These are phyloP conservation scores for Vaccinium darrowii DNA, from an alignment of 148 eudicot species.

Conservation along the genomic window DNA sequence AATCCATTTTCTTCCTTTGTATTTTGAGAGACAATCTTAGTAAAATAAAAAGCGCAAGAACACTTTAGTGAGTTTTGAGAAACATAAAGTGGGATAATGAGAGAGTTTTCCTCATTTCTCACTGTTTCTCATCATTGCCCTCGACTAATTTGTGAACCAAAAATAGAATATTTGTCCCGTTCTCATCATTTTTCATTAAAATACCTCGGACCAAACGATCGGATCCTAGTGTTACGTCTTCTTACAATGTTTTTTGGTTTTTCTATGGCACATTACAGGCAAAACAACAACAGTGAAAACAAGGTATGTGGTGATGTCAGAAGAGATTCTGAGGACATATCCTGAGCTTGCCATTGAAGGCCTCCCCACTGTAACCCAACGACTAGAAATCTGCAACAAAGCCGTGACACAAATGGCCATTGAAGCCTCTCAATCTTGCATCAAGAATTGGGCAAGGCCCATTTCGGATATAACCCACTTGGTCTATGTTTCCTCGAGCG, in stretches of 20 bases:
- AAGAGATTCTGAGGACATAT: constrained; percentile 75
- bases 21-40: background rate
- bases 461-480: constrained; percentile 81
- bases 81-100: too few species aligned
- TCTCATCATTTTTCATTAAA: background rate
- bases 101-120: background rate
- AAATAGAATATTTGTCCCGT: background rate
- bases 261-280: constrained; percentile 43
- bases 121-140: background rate
- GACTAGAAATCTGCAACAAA: constrained; percentile 84
- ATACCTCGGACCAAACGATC: background rate
- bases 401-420: constrained; percentile 94
- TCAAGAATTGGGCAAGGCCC: constrained; percentile 74
- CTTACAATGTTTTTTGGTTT: background rate
- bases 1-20: background rate
- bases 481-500: constrained; percentile 94
- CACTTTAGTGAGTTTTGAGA: background rate
- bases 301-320: constrained; percentile 94
- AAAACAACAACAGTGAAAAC: constrained; percentile 95
- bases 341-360: constrained; percentile 94
- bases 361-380: constrained; percentile 71
- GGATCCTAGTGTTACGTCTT: background rate
- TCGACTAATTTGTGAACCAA: background rate
- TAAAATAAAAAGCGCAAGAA: too few species aligned
- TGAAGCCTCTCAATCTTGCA: constrained; percentile 79